phyloP scores from a whole-genome alignment of 306 rosid genomes.

The Spatholobus suberectus region DNA sequence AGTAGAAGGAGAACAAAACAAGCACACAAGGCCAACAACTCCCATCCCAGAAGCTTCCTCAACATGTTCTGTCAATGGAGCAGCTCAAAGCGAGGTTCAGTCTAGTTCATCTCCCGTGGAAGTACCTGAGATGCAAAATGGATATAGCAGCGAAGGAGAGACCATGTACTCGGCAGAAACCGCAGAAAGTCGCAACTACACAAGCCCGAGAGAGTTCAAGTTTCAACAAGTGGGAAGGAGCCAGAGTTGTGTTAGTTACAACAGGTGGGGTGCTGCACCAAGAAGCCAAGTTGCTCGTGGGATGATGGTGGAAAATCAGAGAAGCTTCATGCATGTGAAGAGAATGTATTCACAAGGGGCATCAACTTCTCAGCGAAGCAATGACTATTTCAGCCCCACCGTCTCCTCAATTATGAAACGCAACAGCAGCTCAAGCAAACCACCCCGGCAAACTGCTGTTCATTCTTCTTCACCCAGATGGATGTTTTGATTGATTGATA shows the following conservation, averaged over 20 bases:
- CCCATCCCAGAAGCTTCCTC: conserved; percentile 67
- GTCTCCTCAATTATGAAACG: conserved; percentile 96
- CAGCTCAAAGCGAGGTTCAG: conserved; percentile 75
- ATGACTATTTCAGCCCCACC: conserved; percentile 92
- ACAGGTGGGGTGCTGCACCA: conserved; percentile 72
- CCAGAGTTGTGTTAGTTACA: conserved; percentile 92
- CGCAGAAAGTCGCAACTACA: conserved; percentile 90
- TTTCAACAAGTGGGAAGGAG: conserved; percentile 93
- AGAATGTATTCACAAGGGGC: conserved; percentile 91
- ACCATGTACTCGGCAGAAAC: conserved; percentile 99
- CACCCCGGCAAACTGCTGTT: conserved; percentile 73
- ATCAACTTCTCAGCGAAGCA: conserved; percentile 87
- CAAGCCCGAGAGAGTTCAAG: conserved; percentile 71
- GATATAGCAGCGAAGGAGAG: conserved; percentile 89
- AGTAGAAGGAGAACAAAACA: conserved; percentile 49
- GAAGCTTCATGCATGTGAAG: conserved; percentile 81
- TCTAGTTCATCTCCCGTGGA: conserved; percentile 77
- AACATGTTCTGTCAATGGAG: conserved; percentile 81
- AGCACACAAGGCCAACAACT: conserved; percentile 35
- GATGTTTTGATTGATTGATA: conserved; percentile 62
- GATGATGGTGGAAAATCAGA: conserved; percentile 71
- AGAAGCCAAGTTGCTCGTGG: conserved; percentile 71
- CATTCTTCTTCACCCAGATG: conserved; percentile 98
- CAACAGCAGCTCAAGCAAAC: conserved; percentile 51
- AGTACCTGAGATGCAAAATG: conserved; percentile 64